Base-by-base conservation (phyloP, 352 stramenopile genomes). In the Plasmopara muralis region DNA sequence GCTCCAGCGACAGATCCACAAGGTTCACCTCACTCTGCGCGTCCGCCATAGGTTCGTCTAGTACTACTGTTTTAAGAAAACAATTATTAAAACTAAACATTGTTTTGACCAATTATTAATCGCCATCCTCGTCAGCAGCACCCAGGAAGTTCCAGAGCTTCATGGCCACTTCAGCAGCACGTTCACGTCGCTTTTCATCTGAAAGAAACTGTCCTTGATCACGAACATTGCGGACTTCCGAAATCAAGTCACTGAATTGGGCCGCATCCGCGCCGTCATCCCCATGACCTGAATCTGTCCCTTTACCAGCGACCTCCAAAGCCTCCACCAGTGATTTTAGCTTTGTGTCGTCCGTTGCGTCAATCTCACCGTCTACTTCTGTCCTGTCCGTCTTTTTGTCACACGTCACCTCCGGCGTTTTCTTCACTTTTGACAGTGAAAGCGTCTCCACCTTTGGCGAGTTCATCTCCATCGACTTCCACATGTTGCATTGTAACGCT, bases 1-100 rank as follows among this genome's bases (percentile, higher is more conserved):
- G 87, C 62, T 97, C 91, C 30, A 98, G 73, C 52, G 81, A 88
- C 71, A 98, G 83, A 45, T 89, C 73, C 66, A 89, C 76, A 28
- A 92, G 64, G 64, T 85, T 92, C 53, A 92, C 73, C 56, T 87
- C 77, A 44, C 52, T 66, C 56, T 72, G 57, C 43, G 47, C 39
- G 44, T 82, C 67, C 46, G 72, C 72, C 74, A 83, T 85, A 8
- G 8, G 62, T 6, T 41, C n/a, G 37, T 18, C 37, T 18, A 41
- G 8, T n/a, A 9, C 37, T 7, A 41, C 37, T 15, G 73, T 71
- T 4, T 31, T 25, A 25, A 25, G 3, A 4, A 47, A 33, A 18
- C 1, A 1, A 13, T 45, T 13, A 50, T 34, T 5, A 20, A 43
- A 50, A 47, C 39, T 14, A 16, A 25, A 14, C 43, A 16, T 31